These are phyloP conservation scores for Naumovozyma castellii DNA, from an alignment of 805 yeast species.

Conservation along the genomic window DNA sequence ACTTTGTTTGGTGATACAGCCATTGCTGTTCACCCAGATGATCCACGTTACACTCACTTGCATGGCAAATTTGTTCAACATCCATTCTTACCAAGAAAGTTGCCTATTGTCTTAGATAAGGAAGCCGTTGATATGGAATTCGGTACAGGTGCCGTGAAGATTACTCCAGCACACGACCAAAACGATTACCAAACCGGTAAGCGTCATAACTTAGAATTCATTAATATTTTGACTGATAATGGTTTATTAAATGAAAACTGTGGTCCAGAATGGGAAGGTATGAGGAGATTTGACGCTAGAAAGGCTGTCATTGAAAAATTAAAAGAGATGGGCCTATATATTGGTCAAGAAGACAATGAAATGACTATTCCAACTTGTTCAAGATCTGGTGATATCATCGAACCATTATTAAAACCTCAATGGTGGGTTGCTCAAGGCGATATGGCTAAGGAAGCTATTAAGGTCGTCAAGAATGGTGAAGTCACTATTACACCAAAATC, in stretches of 20 bases:
- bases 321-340: conserved; percentile 60
- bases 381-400: conserved; percentile 94
- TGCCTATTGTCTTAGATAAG: conserved; percentile 82
- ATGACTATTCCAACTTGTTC: conserved; percentile 93
- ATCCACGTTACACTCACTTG: conserved; percentile 81
- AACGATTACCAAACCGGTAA: conserved; percentile 96
- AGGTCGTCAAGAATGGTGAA: conserved; percentile 74
- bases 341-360: conserved; percentile 87
- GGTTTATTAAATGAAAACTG: conserved; percentile 85
- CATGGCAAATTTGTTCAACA: conserved; percentile 90
- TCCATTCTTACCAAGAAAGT: conserved; percentile 75
- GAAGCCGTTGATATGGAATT: conserved; percentile 98
- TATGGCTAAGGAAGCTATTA: conserved; percentile 80
- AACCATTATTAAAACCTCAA: conserved; percentile 95
- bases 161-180: conserved; percentile 96
- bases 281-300: conserved; percentile 94
- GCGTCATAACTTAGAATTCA: conserved; percentile 79
- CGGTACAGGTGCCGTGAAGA: conserved; percentile 99
- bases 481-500: conserved; percentile 77
- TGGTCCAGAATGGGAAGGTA: conserved; percentile 79
- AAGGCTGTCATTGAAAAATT: conserved; percentile 69
- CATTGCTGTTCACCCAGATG: conserved; percentile 95
- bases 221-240: conserved; percentile 86
- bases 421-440: conserved; percentile 96
- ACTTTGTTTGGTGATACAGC: conserved; percentile 97